Base-by-base conservation (phyloP, 805 yeast species). In the Wickerhamomyces kurtzmanii region DNA sequence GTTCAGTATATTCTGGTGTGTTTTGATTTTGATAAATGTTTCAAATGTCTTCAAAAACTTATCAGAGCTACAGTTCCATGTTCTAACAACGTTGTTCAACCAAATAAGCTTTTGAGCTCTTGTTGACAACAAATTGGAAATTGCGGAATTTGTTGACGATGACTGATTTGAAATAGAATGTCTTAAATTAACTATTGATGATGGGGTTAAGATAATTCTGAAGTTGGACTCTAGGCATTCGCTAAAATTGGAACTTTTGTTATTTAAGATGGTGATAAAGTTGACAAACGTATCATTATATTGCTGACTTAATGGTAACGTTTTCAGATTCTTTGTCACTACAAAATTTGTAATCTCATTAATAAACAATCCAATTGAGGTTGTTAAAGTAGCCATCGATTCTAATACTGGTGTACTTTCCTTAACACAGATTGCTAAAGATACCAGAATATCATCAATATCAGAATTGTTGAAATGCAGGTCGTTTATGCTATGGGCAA, bases 51-150 rank as follows among this genome's bases (percentile, higher is more conserved):
- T 18, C 9, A 59, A 29, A 29, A 59, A 58, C 14, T 47, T 49
- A 3, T 45, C 20, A 16, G 42, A 39, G 17, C 45, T 43, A 0
- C 53, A 38, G 11, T 42, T 42, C 63, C 63, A 61, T n/a, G 49
- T 47, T 19, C 43, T 34, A 2, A 61, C 45, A 11, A 53, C 50
- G 20, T 47, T 45, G 31, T 57, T 57, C 14, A 60, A 40, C 66
- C 66, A 60, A 4, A 60, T 40, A 22, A 37, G 33, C 28, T 37
- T 41, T 12, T 50, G 37, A 1, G n/a, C n/a, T n/a, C n/a, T n/a
- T n/a, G n/a, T n/a, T n/a, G n/a, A n/a, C n/a, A n/a, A n/a, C n/a
- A n/a, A n/a, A n/a, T n/a, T n/a, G n/a, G n/a, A n/a, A 22, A 44
- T 43, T 4, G 41, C 27, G 7, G 36, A 21, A 21, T 33, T 38